Conservation (phyloP, 805 yeast genomes). For the Wickerhamiella domercqiae region DNA sequence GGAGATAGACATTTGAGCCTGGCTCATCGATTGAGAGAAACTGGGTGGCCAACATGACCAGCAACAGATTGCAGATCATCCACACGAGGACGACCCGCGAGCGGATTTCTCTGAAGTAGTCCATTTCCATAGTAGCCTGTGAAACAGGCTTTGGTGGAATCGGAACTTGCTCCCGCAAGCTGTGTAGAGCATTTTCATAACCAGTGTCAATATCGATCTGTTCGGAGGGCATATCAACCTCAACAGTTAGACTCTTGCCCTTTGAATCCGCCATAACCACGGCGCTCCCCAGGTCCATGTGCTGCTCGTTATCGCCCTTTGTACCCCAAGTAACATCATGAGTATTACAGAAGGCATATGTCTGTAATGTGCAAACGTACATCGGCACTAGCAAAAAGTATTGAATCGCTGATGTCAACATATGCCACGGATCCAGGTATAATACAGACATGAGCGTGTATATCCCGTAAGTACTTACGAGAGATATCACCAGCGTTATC, state of each 20-base stretch:
- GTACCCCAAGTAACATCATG: slow-evolving; percentile 99
- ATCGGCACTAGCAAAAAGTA: slow-evolving; percentile 83
- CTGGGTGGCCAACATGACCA: slow-evolving; percentile 79
- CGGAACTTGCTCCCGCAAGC: slow-evolving; percentile 54
- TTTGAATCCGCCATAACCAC: slow-evolving; percentile 58
- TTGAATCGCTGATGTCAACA: slow-evolving; percentile 71
- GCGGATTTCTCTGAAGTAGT: slow-evolving; percentile 87
- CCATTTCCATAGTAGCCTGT: slow-evolving; percentile 35
- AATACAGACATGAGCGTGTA: slow-evolving; percentile 68
- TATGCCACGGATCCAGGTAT: slow-evolving; percentile 94
- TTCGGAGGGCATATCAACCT: slow-evolving; percentile 55
- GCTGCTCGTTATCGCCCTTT: slow-evolving; percentile 73
- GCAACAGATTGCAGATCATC: slow-evolving; percentile 68
- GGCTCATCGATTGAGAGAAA: slow-evolving; percentile 56
- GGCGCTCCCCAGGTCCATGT: slow-evolving; percentile 61
- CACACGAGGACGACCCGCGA: slow-evolving; percentile 92
- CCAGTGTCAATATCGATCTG: slow-evolving; percentile 68
- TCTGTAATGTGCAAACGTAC: slow-evolving; percentile 81
- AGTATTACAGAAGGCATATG: slow-evolving; percentile 93
- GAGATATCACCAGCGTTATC: slow-evolving; percentile 60
- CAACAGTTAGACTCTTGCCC: slow-evolving; percentile 63
- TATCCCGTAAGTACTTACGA: slow-evolving; percentile 83
- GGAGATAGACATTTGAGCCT: slow-evolving; percentile 56
- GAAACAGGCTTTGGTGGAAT: slow-evolving; percentile 33
- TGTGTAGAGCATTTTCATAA: slow-evolving; percentile 58